phyloP scores from a whole-genome alignment of 2,329 filamentous ascomycete genomes.

The Aspergillus ochraceus region DNA sequence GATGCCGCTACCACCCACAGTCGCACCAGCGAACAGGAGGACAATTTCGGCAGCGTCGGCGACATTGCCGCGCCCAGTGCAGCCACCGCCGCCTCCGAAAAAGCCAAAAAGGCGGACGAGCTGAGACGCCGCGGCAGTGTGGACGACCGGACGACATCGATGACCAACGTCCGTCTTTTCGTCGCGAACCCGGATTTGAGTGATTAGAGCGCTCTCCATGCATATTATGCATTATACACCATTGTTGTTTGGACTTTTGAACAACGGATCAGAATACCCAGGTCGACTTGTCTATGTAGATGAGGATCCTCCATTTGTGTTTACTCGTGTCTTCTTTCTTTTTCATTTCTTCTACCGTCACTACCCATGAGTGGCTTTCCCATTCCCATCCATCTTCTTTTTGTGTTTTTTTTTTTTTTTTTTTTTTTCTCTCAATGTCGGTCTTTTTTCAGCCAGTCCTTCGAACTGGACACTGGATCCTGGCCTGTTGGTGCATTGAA shows the following conservation, averaged over 20 bases:
- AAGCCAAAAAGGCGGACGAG: slow-evolving; percentile 45
- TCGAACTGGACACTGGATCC: background rate
- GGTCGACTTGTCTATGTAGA: background rate
- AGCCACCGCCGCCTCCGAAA: slow-evolving; percentile 38
- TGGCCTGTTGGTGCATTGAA: background rate
- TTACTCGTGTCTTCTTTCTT: background rate
- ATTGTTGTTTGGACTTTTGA: background rate
- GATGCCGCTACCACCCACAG: slow-evolving; percentile 33
- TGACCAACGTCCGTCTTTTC: slow-evolving; percentile 48
- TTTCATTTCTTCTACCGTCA: background rate
- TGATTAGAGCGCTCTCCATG: slow-evolving; percentile 26
- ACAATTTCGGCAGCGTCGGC: slow-evolving; percentile 56
- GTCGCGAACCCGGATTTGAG: slow-evolving; percentile 51
- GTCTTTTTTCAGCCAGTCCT: background rate
- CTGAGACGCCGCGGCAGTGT: slow-evolving; percentile 49
- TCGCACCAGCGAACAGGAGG: slow-evolving; percentile 45
- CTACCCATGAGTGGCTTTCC: background rate
- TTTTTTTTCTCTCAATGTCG: background rate
- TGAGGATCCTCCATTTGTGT: background rate
- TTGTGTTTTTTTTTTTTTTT: background rate
- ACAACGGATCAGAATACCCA: background rate
- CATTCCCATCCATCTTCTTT: background rate
- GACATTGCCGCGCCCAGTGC: slow-evolving; percentile 50
- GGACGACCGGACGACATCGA: slow-evolving; percentile 49
- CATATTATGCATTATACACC: background rate